phyloP scores from a whole-genome alignment of 2,329 filamentous ascomycete species.

The Delphinella strobiligena region DNA sequence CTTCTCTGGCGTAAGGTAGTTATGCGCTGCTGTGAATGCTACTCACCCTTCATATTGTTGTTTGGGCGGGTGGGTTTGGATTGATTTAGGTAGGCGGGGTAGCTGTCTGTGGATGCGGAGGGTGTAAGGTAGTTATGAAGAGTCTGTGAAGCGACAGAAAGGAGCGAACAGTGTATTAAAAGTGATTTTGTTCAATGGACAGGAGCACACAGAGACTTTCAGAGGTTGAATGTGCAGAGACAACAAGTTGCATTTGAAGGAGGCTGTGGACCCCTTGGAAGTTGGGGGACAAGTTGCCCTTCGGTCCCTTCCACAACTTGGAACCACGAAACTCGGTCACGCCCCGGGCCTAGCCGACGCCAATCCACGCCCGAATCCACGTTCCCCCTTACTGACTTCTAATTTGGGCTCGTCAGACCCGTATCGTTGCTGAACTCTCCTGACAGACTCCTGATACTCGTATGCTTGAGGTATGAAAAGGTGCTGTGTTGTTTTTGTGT shows the following conservation, averaged over 20 bases:
- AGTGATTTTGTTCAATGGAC: not conserved
- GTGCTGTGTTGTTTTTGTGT: no score
- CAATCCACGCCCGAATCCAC: not conserved
- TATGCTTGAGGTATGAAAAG: no score
- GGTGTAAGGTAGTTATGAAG: not conserved
- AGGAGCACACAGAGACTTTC: not conserved
- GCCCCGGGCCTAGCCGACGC: not conserved
- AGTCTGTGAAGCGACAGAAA: not conserved
- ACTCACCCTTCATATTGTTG: conserved; percentile 8
- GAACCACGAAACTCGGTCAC: no score
- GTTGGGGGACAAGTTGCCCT: not conserved
- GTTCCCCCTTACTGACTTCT: no score
- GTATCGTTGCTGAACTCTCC: no score
- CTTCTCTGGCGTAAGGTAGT: not conserved
- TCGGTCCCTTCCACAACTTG: not conserved
- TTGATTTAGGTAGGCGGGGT: conserved; percentile 2
- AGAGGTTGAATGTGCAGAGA: not conserved
- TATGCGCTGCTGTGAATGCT: not conserved
- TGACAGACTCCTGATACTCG: no score
- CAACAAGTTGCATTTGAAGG: not conserved
- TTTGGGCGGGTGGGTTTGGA: not conserved
- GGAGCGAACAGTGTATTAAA: not conserved
- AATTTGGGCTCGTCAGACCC: no score
- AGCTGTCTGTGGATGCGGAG: not conserved
- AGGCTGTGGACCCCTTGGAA: not conserved